Base-by-base conservation (phyloP, 345 rosid genomes). In the Nasturtium officinale region DNA sequence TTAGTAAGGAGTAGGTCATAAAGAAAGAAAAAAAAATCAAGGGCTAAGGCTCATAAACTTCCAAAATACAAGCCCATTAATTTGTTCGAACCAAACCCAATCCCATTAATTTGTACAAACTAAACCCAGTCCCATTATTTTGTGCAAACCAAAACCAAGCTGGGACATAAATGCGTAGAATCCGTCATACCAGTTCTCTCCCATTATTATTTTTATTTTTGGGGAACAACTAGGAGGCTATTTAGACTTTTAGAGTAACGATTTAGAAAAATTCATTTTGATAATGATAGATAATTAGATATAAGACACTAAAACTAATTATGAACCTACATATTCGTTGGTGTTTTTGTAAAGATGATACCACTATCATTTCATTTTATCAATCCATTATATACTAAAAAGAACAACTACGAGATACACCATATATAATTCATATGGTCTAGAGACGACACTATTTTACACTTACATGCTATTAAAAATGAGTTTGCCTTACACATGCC, bases 401-500 rank as follows among this genome's bases (percentile, higher is more conserved):
- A 18, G 20, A 57, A 57, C 32, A 42, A 61, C 18, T 53, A n/a
- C 52, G 7, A 63, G 5, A n/a, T 25, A 61, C 25, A n/a, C 9
- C 15, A 57, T 29, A 69, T 21, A 28, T 28, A 37, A 38, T 11
- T 50, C 3, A 52, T 52, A 62, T 61, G 61, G 45, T 72, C 26
- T 37, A 61, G 12, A 53, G 9, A 63, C 13, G 56, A 23, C 26
- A 11, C 62, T 72, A 63, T 1, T 6, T 2, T 35, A 28, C 9
- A 20, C 23, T 3, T 47, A 0, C 2, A 32, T 45, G 48, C 3
- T 23, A 40, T 29, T 51, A 20, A 68, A 67, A 75, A 67, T 12
- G 69, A 61, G 55, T 67, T 75, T 61, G 67, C 32, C 67, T 29
- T 52, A 74, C 51, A 66, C 26, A 65, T 30, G 47, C 16, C 16